phyloP scores from a whole-genome alignment of 768 basidiomycete species.

The Lepiota venenata region DNA sequence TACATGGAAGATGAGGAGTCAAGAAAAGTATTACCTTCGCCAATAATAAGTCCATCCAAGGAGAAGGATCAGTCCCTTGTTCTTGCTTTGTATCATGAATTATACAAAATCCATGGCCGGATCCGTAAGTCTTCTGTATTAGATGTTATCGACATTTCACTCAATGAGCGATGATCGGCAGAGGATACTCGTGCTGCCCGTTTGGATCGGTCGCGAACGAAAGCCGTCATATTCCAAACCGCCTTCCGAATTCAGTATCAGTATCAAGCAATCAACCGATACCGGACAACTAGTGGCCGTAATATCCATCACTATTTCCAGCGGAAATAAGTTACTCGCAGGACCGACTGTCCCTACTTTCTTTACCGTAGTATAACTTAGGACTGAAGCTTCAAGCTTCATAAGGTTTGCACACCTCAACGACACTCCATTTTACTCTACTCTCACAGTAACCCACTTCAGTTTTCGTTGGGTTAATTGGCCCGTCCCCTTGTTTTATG shows the following conservation, averaged over 20 bases:
- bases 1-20: constrained; percentile 49
- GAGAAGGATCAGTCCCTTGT: constrained; percentile 32
- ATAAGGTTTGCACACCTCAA: background rate
- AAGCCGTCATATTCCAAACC: constrained; percentile 63
- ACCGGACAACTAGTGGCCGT: background rate
- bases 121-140: constrained; percentile 48
- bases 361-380: background rate
- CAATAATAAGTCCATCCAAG: constrained; percentile 17
- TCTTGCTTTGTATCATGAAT: constrained; percentile 40
- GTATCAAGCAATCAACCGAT: constrained; percentile 23
- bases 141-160: background rate
- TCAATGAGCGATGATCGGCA: constrained; percentile 19
- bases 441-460: no score
- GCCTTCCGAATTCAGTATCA: constrained; percentile 65
- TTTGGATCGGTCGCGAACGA: constrained; percentile 72
- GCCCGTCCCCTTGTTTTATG: no score
- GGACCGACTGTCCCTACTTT: background rate
- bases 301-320: constrained; percentile 6
- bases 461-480: no score
- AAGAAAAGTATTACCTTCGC: constrained; percentile 11
- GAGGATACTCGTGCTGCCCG: constrained; percentile 74
- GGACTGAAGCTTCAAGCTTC: background rate
- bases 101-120: constrained; percentile 53
- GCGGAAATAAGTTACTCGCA: background rate
- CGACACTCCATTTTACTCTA: background rate